Conservation (phyloP, 148 eudicot genomes). For the Silene conica region DNA sequence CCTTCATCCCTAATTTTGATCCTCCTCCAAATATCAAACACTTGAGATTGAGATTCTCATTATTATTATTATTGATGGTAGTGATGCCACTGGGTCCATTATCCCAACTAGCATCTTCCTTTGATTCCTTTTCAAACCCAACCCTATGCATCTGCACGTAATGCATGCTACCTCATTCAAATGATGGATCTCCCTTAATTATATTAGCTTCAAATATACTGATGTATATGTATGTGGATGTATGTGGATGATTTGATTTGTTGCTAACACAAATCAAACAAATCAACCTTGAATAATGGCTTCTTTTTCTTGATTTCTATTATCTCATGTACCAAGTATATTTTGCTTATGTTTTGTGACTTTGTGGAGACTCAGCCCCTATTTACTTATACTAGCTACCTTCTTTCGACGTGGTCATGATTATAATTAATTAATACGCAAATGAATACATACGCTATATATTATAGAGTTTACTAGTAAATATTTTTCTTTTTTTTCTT, state of each 20-base stretch:
- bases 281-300: too few relatives aligned
- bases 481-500: too few relatives aligned
- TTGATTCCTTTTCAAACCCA: not conserved
- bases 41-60: not conserved
- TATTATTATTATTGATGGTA: not conserved
- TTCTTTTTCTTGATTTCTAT: not conserved
- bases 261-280: too few relatives aligned
- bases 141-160: not conserved
- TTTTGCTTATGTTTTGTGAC: not conserved
- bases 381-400: not conserved
- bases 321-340: too few relatives aligned
- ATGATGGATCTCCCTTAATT: too few relatives aligned
- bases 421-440: too few relatives aligned
- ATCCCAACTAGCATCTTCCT: not conserved
- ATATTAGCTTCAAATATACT: too few relatives aligned
- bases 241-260: too few relatives aligned
- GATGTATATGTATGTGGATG: too few relatives aligned
- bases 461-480: too few relatives aligned
- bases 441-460: too few relatives aligned
- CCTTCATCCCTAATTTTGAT: not conserved
- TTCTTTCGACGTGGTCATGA: not conserved
- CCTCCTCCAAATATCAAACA: not conserved
- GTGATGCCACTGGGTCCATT: not conserved
- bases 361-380: not conserved
- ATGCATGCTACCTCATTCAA: not conserved